Percentiles rank a stretch among this genome's conserved stretches.
Conservation (phyloP, 2,329 filamentous ascomycete genomes). For the Colletotrichum phormii region DNA sequence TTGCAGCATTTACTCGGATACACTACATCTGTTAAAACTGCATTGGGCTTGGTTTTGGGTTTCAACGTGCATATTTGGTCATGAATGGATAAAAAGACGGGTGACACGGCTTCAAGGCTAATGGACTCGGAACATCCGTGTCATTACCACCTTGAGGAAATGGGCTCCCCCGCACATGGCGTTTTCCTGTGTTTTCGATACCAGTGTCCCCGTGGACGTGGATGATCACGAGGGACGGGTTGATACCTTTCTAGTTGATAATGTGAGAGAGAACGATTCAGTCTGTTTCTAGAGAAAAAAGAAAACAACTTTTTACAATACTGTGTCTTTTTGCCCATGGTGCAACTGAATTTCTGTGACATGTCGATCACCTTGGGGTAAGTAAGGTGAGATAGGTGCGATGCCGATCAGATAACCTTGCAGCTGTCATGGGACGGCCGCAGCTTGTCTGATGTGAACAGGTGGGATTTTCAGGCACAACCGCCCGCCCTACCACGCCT, state of each 20-base stretch:
- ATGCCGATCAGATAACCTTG: slow-evolving; percentile 31
- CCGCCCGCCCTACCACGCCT: slow-evolving; percentile 8
- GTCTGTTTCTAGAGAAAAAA: slow-evolving; percentile 7
- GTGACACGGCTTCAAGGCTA: slow-evolving; percentile 28
- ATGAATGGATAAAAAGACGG: slow-evolving; percentile 37
- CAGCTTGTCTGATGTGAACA: slow-evolving; percentile 25
- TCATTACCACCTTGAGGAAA: slow-evolving; percentile 13
- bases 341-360: slow-evolving; percentile 5
- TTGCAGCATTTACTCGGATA: slow-evolving; percentile 32
- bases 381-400: not conserved
- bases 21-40: slow-evolving; percentile 32
- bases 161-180: slow-evolving; percentile 30
- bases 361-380: slow-evolving; percentile 25
- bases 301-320: not conserved
- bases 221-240: slow-evolving; percentile 31
- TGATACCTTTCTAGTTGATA: slow-evolving; percentile 37
- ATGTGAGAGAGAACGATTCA: slow-evolving; percentile 31
- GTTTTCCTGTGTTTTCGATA: slow-evolving; percentile 34
- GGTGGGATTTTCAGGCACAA: slow-evolving; percentile 8
- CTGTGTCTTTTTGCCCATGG: not conserved
- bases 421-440: slow-evolving; percentile 28
- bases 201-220: slow-evolving; percentile 25
- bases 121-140: not conserved
- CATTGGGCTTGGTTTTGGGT: slow-evolving; percentile 29
- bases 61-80: slow-evolving; percentile 35